A percentile compares a stretch with the other conserved stretches of the same genome.
Evolutionary conservation across 352 stramenopile genomes (phyloP).

Genomic region (Pythium myriotylum): DNA sequence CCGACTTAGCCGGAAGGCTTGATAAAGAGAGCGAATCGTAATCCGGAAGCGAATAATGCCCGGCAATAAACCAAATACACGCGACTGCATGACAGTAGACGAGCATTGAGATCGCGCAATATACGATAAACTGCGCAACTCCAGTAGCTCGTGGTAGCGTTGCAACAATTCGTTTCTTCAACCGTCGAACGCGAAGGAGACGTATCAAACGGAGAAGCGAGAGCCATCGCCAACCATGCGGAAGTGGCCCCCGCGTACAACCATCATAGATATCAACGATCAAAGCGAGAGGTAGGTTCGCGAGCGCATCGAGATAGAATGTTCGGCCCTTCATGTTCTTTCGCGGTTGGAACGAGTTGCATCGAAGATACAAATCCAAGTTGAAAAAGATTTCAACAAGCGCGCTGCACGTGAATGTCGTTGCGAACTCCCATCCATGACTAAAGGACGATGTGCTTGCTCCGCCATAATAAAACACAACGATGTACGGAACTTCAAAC

Average conservation of each 20-base stretch:
- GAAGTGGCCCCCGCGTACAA: constrained; percentile 8
- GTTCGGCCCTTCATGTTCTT: constrained; percentile 20
- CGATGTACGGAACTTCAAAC: constrained; percentile 35
- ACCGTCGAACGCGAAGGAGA: constrained; percentile 25
- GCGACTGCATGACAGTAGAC: constrained; percentile 33
- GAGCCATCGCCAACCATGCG: constrained; percentile 19
- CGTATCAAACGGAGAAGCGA: constrained; percentile 31
- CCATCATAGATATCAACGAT: constrained; percentile 30
- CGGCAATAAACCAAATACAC: constrained; percentile 31
- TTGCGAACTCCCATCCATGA: constrained; percentile 15
- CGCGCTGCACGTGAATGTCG: constrained; percentile 25
- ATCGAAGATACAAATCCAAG: constrained; percentile 24
- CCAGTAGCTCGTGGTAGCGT: constrained; percentile 25
- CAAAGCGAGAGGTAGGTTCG: constrained; percentile 29
- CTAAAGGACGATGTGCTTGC: constrained; percentile 12
- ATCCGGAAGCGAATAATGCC: constrained; percentile 21
- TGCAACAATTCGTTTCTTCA: constrained; percentile 21
- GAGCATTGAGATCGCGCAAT: constrained; percentile 31
- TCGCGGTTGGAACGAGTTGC: constrained; percentile 19
- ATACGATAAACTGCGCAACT: constrained; percentile 33
- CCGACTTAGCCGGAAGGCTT: constrained; percentile 14
- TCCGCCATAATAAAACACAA: constrained; percentile 34
- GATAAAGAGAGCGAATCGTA: not conserved
- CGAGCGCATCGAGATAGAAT: constrained; percentile 26
- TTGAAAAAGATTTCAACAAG: constrained; percentile 31